These are phyloP conservation scores for Clonostachys solani DNA, from an alignment of 2,329 filamentous ascomycete genomes.

Conservation along the genomic window DNA sequence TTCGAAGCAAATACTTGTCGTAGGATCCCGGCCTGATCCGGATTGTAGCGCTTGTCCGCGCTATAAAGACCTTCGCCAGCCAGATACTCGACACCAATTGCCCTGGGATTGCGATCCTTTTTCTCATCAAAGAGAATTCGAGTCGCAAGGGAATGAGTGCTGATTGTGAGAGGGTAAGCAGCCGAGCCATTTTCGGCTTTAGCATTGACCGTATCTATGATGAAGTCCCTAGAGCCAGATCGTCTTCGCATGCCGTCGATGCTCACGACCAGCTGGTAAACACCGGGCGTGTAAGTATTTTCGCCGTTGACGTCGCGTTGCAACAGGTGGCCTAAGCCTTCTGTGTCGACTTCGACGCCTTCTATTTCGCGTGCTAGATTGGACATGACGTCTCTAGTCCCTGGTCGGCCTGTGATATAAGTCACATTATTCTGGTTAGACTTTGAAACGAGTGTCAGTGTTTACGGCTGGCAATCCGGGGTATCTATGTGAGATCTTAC, in stretches of 20 bases:
- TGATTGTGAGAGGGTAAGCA: slow-evolving; percentile 3
- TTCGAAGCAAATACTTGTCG: neutral
- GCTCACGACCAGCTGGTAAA: slow-evolving; percentile 11
- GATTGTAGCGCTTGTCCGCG: slow-evolving; percentile 6
- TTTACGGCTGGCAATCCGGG: no score
- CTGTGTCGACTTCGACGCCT: no score
- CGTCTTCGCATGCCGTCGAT: neutral
- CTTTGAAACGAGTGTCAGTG: no score
- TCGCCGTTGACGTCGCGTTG: slow-evolving; percentile 12
- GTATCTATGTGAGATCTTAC: no score
- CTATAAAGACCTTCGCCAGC: slow-evolving; percentile 11
- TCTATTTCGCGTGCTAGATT: no score
- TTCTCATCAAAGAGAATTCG: neutral
- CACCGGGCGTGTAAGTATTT: slow-evolving; percentile 2
- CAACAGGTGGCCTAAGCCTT: slow-evolving; percentile 10
- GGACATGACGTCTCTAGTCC: no score
- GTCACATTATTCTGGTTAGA: no score
- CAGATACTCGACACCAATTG: slow-evolving; percentile 28
- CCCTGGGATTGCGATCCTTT: slow-evolving; percentile 13
- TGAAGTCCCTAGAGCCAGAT: neutral
- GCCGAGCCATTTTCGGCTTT: neutral
- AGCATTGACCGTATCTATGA: neutral
- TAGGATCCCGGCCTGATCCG: neutral
- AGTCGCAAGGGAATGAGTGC: slow-evolving; percentile 5
- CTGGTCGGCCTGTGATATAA: no score